Base-by-base conservation (phyloP, 2,329 filamentous ascomycete genomes). In the Reticulascus tulasneorum region DNA sequence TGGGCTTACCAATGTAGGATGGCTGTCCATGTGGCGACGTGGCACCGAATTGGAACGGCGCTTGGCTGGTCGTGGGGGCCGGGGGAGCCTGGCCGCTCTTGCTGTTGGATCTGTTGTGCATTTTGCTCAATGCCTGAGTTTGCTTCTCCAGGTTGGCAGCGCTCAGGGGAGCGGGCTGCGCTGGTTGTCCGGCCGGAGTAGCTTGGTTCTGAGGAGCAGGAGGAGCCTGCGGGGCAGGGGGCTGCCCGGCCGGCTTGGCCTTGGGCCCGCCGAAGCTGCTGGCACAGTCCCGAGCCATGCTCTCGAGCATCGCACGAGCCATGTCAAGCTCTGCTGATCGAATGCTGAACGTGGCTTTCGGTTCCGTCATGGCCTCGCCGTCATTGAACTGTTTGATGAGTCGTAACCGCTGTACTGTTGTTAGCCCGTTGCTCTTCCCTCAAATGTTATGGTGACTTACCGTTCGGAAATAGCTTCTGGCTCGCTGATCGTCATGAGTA, bases 21-120 rank as follows among this genome's bases (percentile, higher is more conserved):
- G 78, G 78, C 38, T 75, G 71, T 10, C 77, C 78, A 44, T 78
- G 73, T 21, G 79, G 78, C 6, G 78, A 80, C 8, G 66, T 60
- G 13, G 66, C 71, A 10, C 71, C 71, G 38, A 81, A 69, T 18
- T 64, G 58, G 53, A 78, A 79, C 0, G 77, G 77, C 12, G 76
- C 70, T 44, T 79, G 74, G 11, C 69, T 50, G 2, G 70, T 70
- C 0, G 74, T 81, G 12, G 78, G 77, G 9, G 78, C 75, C 10
- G 74, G 66, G 4, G 77, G 75, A 1, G 71, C 58, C 42, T 73
- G 68, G 8, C 61, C 64, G 8, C 58, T 59, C 51, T 72, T 75
- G 52, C 63, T 70, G 22, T 48, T 56, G 5, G 60, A 59, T 35
- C 64, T 63, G 40, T 67, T 64, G 37, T 67, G 67, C 46, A 63